A percentile compares a stretch with the other conserved stretches of the same genome.
Evolutionary conservation across 1,139 yeast genomes (phyloP).

Genomic region (Hansenula sp.): DNA sequence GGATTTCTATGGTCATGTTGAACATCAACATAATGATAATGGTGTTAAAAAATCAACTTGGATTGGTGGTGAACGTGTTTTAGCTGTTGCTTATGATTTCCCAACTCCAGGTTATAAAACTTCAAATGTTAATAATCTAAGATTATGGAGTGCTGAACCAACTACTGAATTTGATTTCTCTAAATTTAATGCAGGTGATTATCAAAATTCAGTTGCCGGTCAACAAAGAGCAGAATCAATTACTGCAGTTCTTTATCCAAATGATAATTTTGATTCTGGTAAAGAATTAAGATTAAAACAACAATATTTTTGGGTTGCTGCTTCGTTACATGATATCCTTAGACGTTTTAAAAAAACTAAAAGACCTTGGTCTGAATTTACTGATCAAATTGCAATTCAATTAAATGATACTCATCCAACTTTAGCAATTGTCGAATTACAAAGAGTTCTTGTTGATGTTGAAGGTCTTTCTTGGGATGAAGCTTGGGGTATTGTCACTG

Average conservation of each 20-base stretch:
- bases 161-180: conserved; percentile 89
- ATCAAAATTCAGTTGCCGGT: conserved; percentile 74
- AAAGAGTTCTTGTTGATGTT: conserved; percentile 78
- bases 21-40: conserved; percentile 50
- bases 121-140: conserved; percentile 77
- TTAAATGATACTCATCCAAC: conserved; percentile 96
- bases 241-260: conserved; percentile 88
- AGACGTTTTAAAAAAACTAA: conserved; percentile 83
- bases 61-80: conserved; percentile 85
- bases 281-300: conserved; percentile 91
- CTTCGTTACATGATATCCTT: conserved; percentile 85
- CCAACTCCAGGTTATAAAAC: conserved; percentile 93
- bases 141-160: conserved; percentile 90
- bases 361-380: conserved; percentile 76
- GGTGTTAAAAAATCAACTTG: conserved; percentile 55
- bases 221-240: conserved; percentile 91
- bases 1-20: conserved; percentile 83
- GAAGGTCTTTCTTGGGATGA: conserved; percentile 77
- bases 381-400: conserved; percentile 88
- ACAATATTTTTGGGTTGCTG: conserved; percentile 97
- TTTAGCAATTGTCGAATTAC: conserved; percentile 84
- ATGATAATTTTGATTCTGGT: conserved; percentile 88
- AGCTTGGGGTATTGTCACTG: conserved; percentile 82
- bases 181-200: conserved; percentile 91
- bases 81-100: conserved; percentile 90